phyloP scores from a whole-genome alignment of 2,329 filamentous ascomycete species.

The Colletotrichum sp. region DNA sequence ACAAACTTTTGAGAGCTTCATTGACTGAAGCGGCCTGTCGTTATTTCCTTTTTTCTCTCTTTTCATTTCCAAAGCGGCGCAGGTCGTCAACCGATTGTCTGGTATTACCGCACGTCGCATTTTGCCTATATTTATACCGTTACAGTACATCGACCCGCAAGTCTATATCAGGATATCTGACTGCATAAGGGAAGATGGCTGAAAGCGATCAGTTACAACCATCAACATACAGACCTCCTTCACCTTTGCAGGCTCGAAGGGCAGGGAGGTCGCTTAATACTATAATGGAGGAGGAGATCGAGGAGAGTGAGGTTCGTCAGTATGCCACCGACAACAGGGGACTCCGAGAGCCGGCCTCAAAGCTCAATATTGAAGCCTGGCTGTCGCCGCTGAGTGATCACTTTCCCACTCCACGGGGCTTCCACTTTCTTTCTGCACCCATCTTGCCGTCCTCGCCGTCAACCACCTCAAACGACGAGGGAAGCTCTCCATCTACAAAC shows the following conservation, averaged over 20 bases:
- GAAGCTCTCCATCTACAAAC: slow-evolving; percentile 58
- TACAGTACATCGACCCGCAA: neutral
- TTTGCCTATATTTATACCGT: slow-evolving; percentile 15
- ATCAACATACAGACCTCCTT: slow-evolving; percentile 49
- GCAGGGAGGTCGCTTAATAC: slow-evolving; percentile 63
- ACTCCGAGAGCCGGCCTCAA: slow-evolving; percentile 34
- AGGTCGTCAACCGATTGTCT: slow-evolving; percentile 35
- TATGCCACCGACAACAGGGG: slow-evolving; percentile 25
- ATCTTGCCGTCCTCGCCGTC: slow-evolving; percentile 67
- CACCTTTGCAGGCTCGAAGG: slow-evolving; percentile 63
- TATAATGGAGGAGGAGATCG: slow-evolving; percentile 65
- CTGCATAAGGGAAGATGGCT: slow-evolving; percentile 48
- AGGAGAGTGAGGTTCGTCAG: slow-evolving; percentile 44
- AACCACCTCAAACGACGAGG: slow-evolving; percentile 54
- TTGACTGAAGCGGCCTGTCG: slow-evolving; percentile 51
- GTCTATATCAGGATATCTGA: slow-evolving; percentile 32
- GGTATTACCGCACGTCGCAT: slow-evolving; percentile 6
- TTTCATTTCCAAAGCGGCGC: slow-evolving; percentile 31
- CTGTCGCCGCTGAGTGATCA: slow-evolving; percentile 65
- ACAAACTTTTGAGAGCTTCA: slow-evolving; percentile 38
- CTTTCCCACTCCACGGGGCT: slow-evolving; percentile 75
- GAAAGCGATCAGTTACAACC: slow-evolving; percentile 45
- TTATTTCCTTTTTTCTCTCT: slow-evolving; percentile 30
- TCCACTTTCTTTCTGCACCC: slow-evolving; percentile 68
- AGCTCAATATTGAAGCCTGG: slow-evolving; percentile 63